Conservation (phyloP, 306 rosid genomes). For the Quercus aquifolioides region DNA sequence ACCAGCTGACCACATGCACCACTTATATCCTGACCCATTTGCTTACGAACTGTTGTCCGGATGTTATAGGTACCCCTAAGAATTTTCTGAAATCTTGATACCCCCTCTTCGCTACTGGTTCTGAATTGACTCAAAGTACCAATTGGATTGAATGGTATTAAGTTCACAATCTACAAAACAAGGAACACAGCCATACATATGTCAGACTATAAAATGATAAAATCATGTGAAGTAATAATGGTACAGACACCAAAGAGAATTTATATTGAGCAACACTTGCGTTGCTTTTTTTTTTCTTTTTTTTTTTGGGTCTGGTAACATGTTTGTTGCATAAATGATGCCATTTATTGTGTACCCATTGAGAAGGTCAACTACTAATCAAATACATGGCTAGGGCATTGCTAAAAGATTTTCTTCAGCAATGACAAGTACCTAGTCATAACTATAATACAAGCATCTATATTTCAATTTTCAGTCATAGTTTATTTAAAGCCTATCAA, state of each 20-base stretch:
- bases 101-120: conserved; percentile 67
- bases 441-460: neutral
- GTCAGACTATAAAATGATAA: neutral
- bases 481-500: neutral
- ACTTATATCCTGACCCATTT: conserved; percentile 96
- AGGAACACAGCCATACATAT: conserved; percentile 11
- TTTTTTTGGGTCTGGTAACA: too few relatives aligned
- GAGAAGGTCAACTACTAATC: neutral
- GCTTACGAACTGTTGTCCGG: conserved; percentile 81
- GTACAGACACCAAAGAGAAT: too few relatives aligned
- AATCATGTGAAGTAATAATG: neutral
- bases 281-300: neutral
- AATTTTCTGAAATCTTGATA: conserved; percentile 68
- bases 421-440: neutral
- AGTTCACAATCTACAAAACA: conserved; percentile 78
- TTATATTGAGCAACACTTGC: neutral
- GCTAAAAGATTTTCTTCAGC: neutral
- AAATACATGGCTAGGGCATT: neutral
- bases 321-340: neutral
- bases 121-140: conserved; percentile 74
- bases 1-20: conserved; percentile 99
- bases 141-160: conserved; percentile 93
- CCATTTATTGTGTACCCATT: neutral
- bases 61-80: conserved; percentile 72
- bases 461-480: neutral